Base-by-base conservation (phyloP, 306 rosid species). In the Lithocarpus polystachyus region DNA sequence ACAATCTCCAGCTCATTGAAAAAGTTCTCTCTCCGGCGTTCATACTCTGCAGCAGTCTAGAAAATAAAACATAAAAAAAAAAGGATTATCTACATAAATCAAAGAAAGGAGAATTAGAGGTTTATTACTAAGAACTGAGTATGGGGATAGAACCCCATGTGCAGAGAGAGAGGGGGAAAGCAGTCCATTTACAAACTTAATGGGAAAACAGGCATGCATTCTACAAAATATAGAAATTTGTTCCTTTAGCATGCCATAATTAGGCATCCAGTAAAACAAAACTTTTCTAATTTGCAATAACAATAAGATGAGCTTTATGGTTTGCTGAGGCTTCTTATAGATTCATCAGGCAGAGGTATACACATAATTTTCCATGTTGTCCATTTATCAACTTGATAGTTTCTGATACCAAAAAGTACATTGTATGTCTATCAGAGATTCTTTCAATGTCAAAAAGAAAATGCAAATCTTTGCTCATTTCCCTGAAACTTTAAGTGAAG, bases 31-130 rank as follows among this genome's bases (percentile, higher is more conserved):
- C 90, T 78, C 60, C 99, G 87, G 8, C 86, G 84, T 20, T 89
- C 87, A 80, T 94, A 94, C 88, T 94, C 99, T 33, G 99, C 99
- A 76, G 99, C 99, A 79, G 99, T 94, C 99, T 94, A 82, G 40
- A 71, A 87, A 82, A 75, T 35, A 45, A 4, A 73, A 28, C 62
- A 24, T 77, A n/a, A 20, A 55, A 77, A 35, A 48, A 69, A 14
- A 13, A 53, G 48, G 69, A 23, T 61, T 54, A 61, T 56, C 33
- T 22, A 64, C 73, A 74, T 18, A 17, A 28, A 31, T 20, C 5
- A 0, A 6, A 18, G 10, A 54, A 13, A 14, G 29, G 67, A 29
- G 37, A n/a, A 48, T 12, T 12, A 48, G 3, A 48, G 17, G 15
- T 48, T 48, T 48, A 12, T 48, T 48, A 48, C 17, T 2, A 48